Conservation (phyloP, 805 yeast species). For the Dipodascus geniculatus region DNA sequence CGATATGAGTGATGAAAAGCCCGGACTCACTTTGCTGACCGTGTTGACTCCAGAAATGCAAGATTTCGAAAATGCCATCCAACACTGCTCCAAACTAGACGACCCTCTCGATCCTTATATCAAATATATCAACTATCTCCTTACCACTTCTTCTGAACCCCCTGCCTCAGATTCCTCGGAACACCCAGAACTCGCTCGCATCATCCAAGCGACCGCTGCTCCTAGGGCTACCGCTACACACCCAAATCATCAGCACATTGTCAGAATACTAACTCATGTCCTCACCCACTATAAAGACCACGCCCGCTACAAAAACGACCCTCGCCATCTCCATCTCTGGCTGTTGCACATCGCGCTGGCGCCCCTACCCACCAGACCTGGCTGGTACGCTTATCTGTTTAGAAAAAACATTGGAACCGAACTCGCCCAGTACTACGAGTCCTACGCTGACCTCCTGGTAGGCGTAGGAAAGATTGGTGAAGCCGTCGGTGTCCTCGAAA, state of each 20-base stretch:
- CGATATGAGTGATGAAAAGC: neutral
- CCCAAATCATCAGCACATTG: conserved; percentile 21
- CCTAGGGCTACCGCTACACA: neutral
- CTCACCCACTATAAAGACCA: conserved; percentile 56
- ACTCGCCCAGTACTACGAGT: conserved; percentile 66
- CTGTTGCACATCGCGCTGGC: conserved; percentile 28
- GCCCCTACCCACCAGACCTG: neutral
- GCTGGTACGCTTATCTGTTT: conserved; percentile 52
- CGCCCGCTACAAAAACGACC: conserved; percentile 64
- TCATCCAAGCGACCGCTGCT: neutral
- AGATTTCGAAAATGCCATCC: conserved; percentile 40
- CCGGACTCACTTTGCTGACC: neutral
- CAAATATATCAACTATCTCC: conserved; percentile 66
- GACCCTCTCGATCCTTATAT: conserved; percentile 73
- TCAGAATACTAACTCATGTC: conserved; percentile 56
- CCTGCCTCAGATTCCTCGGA: no score
- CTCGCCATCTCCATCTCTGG: conserved; percentile 75
- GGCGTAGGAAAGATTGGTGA: conserved; percentile 33
- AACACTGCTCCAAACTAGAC: conserved; percentile 49
- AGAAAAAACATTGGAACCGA: conserved; percentile 58
- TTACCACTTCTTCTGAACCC: conserved; percentile 45
- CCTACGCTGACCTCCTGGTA: conserved; percentile 57
- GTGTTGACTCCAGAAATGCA: conserved; percentile 19
- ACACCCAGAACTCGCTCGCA: neutral
- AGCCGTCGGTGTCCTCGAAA: conserved; percentile 46